Evolutionary conservation across 495 filamentous ascomycete species (phyloP), one percentile per base, ranked within the genome.

Genomic region (Aspergillus cavernicola): DNA sequence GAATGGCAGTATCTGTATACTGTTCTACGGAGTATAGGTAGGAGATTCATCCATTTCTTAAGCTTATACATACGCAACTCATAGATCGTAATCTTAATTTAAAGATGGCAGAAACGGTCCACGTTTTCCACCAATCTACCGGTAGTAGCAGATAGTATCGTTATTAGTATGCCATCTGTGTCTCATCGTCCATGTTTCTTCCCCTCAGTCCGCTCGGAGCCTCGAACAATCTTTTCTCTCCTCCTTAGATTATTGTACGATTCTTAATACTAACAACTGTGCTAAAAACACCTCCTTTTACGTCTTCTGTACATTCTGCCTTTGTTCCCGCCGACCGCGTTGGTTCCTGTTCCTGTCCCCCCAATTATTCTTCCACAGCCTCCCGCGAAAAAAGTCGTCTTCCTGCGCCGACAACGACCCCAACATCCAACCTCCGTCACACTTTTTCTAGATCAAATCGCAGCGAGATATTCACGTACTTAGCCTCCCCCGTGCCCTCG

Each of bases 81-180:
- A 45, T 32, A 45, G 24, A 32, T 42, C 15, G 37, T 33, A 26
- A 49, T 49, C 32, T 47, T 47, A 47, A 36, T 47, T 37, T 9
- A 32, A 41, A 13, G 15, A 35, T 57, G 54, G 45, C 54, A 52
- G 41, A 31, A 52, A 38, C 35, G 42, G 49, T 22, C 49, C 55
- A 57, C 55, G 55, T 43, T 52, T 51, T 43, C 49, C 23, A 18
- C 47, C 54, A 36, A 38, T 35, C 33, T 37, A 29, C 22, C 22
- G 1, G 31, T 26, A 38, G 31, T 10, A 10, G 11, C 9, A 9
- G 26, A 29, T 9, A 4, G 9, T 29, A 29, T 5, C 26, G n/a
- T n/a, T n/a, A n/a, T n/a, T n/a, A n/a, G n/a, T n/a, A n/a, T n/a
- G n/a, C n/a, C n/a, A n/a, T n/a, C n/a, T n/a, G n/a, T n/a, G n/a